Conservation (phyloP, 257 asterid genomes). For the Cordia subcordata region DNA sequence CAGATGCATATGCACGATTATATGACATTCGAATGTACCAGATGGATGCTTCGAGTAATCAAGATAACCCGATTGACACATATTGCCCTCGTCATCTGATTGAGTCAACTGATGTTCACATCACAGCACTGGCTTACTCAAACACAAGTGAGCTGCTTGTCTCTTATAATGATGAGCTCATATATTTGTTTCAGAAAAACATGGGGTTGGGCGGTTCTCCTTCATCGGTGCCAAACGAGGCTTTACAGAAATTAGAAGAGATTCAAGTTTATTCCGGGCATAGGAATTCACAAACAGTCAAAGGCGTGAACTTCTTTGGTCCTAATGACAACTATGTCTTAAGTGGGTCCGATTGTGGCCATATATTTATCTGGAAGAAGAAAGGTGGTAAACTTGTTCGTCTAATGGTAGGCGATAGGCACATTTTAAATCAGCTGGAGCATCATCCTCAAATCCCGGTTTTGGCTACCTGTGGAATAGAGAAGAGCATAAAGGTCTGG, state of each 20-base stretch:
- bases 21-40: slow-evolving; percentile 62
- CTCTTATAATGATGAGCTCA: slow-evolving; percentile 67
- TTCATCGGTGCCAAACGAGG: slow-evolving; percentile 28
- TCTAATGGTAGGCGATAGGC: slow-evolving; percentile 60
- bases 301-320: slow-evolving; percentile 79
- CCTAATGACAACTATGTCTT: slow-evolving; percentile 60
- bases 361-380: slow-evolving; percentile 72
- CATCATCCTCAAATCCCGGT: slow-evolving; percentile 58
- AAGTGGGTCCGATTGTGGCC: slow-evolving; percentile 86
- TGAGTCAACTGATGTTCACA: slow-evolving; percentile 39
- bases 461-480: slow-evolving; percentile 75
- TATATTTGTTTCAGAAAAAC: slow-evolving; percentile 62
- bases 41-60: slow-evolving; percentile 30
- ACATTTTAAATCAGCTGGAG: slow-evolving; percentile 61
- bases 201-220: slow-evolving; percentile 62
- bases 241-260: slow-evolving; percentile 20
- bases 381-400: slow-evolving; percentile 57
- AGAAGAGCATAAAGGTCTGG: slow-evolving; percentile 65
- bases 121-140: slow-evolving; percentile 72
- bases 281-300: slow-evolving; percentile 58
- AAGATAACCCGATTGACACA: slow-evolving; percentile 41
- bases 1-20: slow-evolving; percentile 66
- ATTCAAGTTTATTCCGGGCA: slow-evolving; percentile 57
- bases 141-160: slow-evolving; percentile 63
- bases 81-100: slow-evolving; percentile 55